phyloP scores from a whole-genome alignment of 768 basidiomycete genomes.

The Nidularia pulvinata region DNA sequence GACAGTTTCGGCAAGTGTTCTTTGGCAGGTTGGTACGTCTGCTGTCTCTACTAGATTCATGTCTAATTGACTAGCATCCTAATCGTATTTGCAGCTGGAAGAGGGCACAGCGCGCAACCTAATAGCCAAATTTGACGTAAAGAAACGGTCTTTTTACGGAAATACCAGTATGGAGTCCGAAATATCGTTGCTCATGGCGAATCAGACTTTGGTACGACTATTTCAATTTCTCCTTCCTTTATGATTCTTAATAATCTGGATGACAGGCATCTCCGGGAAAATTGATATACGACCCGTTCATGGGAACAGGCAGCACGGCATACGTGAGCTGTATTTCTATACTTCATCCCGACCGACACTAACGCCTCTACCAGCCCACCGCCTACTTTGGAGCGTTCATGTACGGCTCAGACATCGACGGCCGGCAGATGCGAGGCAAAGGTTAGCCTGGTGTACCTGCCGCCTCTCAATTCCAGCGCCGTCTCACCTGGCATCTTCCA shows the following conservation, averaged over 20 bases:
- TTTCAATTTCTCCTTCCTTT: no score
- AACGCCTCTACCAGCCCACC: constrained; percentile 53
- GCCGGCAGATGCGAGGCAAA: constrained; percentile 96
- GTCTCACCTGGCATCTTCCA: constrained; percentile 11
- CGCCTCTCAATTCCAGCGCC: not conserved
- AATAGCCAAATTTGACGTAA: constrained; percentile 78
- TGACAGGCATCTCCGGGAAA: constrained; percentile 83
- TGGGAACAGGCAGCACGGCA: constrained; percentile 90
- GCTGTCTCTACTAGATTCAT: not conserved
- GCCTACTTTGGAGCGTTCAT: constrained; percentile 88
- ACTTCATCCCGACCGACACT: not conserved
- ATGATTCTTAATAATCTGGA: not conserved
- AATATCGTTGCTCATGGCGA: constrained; percentile 94
- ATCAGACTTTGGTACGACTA: constrained; percentile 79
- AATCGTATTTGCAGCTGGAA: constrained; percentile 32
- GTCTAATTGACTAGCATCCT: not conserved
- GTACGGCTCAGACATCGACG: constrained; percentile 96
- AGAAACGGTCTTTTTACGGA: constrained; percentile 88
- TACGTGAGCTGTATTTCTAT: constrained; percentile 52
- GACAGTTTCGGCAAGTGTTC: constrained; percentile 69
- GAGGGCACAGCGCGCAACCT: constrained; percentile 71
- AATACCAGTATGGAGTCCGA: constrained; percentile 99
- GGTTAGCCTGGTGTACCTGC: constrained; percentile 33
- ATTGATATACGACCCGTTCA: constrained; percentile 94
- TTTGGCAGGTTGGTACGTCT: constrained; percentile 85